These are phyloP conservation scores for Gelatoporia subvermispora DNA, from an alignment of 768 basidiomycete species.

Conservation along the genomic window DNA sequence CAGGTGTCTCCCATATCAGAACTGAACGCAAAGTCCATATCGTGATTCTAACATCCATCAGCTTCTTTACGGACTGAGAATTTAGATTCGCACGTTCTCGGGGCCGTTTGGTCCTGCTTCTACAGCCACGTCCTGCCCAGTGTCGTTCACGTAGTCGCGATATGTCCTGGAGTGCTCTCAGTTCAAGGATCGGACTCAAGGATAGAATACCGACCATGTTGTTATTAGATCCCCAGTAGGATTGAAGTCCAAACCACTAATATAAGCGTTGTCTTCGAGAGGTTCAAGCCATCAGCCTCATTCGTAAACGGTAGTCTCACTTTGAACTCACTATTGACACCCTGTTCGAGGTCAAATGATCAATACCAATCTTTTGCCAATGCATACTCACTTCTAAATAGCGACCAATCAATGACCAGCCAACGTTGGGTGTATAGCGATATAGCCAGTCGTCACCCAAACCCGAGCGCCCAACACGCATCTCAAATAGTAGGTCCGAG, in stretches of 20 bases:
- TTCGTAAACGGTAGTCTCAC: not conserved
- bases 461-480: slow-evolving; percentile 31
- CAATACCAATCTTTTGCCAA: not conserved
- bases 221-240: slow-evolving; percentile 22
- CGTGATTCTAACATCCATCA: slow-evolving; percentile 27
- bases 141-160: slow-evolving; percentile 35
- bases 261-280: slow-evolving; percentile 30
- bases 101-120: slow-evolving; percentile 36
- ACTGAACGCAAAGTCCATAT: slow-evolving; percentile 30
- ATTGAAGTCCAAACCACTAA: slow-evolving; percentile 34
- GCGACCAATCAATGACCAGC: slow-evolving; percentile 26
- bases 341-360: slow-evolving; percentile 12
- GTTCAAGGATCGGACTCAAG: not conserved
- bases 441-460: slow-evolving; percentile 36
- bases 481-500: slow-evolving; percentile 29
- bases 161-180: slow-evolving; percentile 25
- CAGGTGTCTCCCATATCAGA: slow-evolving; percentile 27
- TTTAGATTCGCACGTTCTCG: slow-evolving; percentile 26
- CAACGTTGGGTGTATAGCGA: slow-evolving; percentile 24
- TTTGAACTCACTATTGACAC: slow-evolving; percentile 27
- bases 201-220: slow-evolving; percentile 23
- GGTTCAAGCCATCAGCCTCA: not conserved
- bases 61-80: not conserved
- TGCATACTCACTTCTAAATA: slow-evolving; percentile 27
- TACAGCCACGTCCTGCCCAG: slow-evolving; percentile 32